Conservation (phyloP, 2,329 filamentous ascomycete species). For the Talaromyces sp. region DNA sequence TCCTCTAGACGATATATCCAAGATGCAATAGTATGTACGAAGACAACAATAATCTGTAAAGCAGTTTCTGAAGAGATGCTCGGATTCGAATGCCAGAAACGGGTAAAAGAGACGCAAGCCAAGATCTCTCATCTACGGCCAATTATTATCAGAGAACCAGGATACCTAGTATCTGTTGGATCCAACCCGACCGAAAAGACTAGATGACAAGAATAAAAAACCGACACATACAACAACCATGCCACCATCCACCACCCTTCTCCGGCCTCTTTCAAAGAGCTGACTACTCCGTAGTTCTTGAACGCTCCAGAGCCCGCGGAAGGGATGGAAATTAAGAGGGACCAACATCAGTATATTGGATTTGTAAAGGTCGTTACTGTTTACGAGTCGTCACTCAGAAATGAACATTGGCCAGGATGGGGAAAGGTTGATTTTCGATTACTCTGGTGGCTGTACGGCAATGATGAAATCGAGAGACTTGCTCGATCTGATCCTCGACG, state of each 20-base stretch:
- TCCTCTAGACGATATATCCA: neutral
- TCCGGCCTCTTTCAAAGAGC: too few species aligned
- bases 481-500: neutral
- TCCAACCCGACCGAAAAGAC: neutral
- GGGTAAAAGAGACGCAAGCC: too few species aligned
- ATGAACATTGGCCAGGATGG: slow-evolving; percentile 1
- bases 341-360: neutral
- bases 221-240: too few species aligned
- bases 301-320: neutral
- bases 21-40: neutral
- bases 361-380: neutral
- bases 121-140: neutral
- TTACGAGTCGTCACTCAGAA: neutral
- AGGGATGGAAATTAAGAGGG: neutral
- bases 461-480: neutral
- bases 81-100: neutral
- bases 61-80: neutral
- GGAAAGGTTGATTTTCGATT: neutral
- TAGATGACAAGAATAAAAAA: neutral
- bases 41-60: neutral
- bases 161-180: too few species aligned
- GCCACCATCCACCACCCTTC: too few species aligned
- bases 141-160: neutral
- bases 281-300: too few species aligned
- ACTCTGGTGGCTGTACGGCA: neutral